Percentiles rank a stretch among this genome's conserved stretches.
These are phyloP conservation scores for Avena eriantha DNA, from an alignment of 176 grass and related monocot species.

Conservation along the genomic window DNA sequence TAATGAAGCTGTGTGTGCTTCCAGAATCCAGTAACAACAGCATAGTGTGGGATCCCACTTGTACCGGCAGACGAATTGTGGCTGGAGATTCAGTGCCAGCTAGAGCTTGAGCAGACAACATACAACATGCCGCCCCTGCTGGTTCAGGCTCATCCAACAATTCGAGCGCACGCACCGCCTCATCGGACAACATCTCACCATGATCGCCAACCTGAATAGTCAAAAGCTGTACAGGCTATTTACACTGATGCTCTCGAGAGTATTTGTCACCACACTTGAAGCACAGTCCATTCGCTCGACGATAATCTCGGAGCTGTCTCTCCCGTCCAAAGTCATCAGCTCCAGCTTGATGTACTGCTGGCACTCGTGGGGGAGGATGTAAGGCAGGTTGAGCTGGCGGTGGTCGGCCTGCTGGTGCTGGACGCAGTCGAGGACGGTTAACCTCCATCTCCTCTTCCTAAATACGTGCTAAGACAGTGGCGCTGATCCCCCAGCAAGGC, in stretches of 20 bases:
- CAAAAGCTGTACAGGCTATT: background rate
- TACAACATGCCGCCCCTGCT: background rate
- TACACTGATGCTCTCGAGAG: background rate
- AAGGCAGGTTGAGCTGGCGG: no score
- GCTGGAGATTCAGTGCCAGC: background rate
- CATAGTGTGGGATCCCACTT: background rate
- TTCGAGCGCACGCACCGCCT: background rate
- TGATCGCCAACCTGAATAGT: background rate
- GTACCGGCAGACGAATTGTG: background rate
- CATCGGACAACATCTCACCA: background rate
- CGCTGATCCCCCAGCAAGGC: no score
- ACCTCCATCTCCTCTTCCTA: no score
- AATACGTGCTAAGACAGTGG: no score
- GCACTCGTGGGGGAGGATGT: no score
- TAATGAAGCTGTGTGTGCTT: background rate
- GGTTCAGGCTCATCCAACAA: background rate
- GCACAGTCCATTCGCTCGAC: background rate
- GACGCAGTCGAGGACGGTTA: no score
- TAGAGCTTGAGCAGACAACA: background rate
- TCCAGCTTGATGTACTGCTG: no score
- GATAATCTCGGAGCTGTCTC: background rate
- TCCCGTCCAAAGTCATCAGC: background rate
- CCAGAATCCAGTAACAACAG: background rate
- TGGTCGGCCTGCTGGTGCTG: no score
- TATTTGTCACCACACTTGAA: background rate